These are phyloP conservation scores for Agaricus blazei DNA, from an alignment of 768 basidiomycete species.

Conservation along the genomic window DNA sequence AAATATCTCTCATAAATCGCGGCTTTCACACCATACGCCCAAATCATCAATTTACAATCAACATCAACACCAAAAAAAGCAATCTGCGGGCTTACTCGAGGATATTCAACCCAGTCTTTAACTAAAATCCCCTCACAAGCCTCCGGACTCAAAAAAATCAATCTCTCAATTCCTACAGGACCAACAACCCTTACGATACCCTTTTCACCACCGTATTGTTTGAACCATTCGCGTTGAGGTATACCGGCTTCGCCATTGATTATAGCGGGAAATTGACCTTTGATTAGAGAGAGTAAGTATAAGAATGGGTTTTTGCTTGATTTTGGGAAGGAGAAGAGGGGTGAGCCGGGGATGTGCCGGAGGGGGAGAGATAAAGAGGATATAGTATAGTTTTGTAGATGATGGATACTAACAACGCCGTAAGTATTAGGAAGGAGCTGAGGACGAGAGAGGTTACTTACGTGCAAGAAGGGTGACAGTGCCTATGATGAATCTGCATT, in stretches of 20 bases:
- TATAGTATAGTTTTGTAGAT: constrained; percentile 5
- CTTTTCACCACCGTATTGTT: constrained; percentile 28
- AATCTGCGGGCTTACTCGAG: constrained; percentile 22
- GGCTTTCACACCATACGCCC: constrained; percentile 21
- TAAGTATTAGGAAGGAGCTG: not conserved
- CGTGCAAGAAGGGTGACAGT: not conserved
- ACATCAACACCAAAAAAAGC: no score
- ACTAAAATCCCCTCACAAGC: constrained; percentile 35
- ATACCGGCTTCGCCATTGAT: constrained; percentile 34
- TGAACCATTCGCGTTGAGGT: constrained; percentile 37
- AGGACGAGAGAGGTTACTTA: not conserved
- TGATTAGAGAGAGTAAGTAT: not conserved
- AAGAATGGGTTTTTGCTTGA: not conserved
- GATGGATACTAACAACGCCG: not conserved
- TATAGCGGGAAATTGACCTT: constrained; percentile 34
- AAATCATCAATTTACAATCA: no score
- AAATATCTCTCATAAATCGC: constrained; percentile 29
- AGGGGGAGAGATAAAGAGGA: constrained; percentile 3
- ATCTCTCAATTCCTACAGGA: constrained; percentile 33
- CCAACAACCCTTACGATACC: constrained; percentile 34
- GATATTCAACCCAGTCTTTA: constrained; percentile 34
- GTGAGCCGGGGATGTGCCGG: constrained; percentile 6
- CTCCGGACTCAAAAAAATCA: constrained; percentile 35
- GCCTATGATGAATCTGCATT: not conserved
- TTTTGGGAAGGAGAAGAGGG: not conserved